phyloP scores from a whole-genome alignment of 139 green algal genomes.

The Axilococcus clingmanii region DNA sequence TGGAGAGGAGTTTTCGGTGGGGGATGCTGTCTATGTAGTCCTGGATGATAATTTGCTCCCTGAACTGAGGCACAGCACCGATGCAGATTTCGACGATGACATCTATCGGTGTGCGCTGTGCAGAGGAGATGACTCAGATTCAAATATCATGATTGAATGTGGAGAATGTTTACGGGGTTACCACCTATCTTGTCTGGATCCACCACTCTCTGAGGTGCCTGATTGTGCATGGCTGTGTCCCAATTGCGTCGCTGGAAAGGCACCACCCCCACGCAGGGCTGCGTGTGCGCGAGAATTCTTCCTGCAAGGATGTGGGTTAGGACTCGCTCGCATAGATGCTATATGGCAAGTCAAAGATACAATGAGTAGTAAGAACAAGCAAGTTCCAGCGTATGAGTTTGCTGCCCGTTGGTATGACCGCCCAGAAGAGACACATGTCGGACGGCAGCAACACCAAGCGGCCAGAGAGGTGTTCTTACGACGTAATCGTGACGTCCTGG shows the following conservation, averaged over 20 bases:
- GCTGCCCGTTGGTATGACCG: slow-evolving; percentile 57
- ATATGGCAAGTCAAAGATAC: slow-evolving; percentile 24
- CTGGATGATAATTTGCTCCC: slow-evolving; percentile 5
- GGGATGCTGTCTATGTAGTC: slow-evolving; percentile 30
- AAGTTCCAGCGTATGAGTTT: slow-evolving; percentile 24
- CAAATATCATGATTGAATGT: slow-evolving; percentile 76
- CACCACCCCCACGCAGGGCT: neutral
- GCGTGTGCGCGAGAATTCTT: slow-evolving; percentile 35
- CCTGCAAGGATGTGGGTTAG: slow-evolving; percentile 37
- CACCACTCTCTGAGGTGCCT: slow-evolving; percentile 59
- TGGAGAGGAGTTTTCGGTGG: slow-evolving; percentile 8
- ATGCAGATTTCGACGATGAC: slow-evolving; percentile 14
- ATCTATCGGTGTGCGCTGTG: slow-evolving; percentile 16
- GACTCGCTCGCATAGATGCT: slow-evolving; percentile 31
- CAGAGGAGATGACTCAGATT: slow-evolving; percentile 2
- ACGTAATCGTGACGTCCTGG: slow-evolving; percentile 29
- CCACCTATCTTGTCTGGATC: slow-evolving; percentile 73
- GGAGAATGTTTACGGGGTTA: slow-evolving; percentile 74
- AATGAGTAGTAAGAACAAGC: neutral
- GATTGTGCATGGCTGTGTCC: slow-evolving; percentile 68
- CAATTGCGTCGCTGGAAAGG: slow-evolving; percentile 28
- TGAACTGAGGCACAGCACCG: neutral
- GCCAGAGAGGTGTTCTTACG: slow-evolving; percentile 75
- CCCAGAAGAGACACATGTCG: slow-evolving; percentile 79
- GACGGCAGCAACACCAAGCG: slow-evolving; percentile 68